Base-by-base conservation (phyloP, 2,329 filamentous ascomycete genomes). In the Aspergillus pseudotamarii region DNA sequence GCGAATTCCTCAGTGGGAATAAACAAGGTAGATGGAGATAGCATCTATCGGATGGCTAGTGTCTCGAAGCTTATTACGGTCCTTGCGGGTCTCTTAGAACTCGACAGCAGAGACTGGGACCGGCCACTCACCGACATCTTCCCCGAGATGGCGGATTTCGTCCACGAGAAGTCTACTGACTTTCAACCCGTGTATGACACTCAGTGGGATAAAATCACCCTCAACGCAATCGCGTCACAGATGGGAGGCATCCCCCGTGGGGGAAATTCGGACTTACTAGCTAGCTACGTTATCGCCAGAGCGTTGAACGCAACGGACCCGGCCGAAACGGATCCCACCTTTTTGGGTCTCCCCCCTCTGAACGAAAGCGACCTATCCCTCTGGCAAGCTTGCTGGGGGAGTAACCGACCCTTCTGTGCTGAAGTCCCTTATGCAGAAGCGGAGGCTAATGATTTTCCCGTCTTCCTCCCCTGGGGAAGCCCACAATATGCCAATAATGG, bases 401-500 rank as follows among this genome's bases (percentile, higher is more conserved):
- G 50, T 14, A 46, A 14, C 10, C 26, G 9, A 30, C 51, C 36
- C 14, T 23, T 41, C 21, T 36, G 48, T 21, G 36, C 26, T 6
- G 34, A 43, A 12, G 50, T 60, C 19, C 28, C 48, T 38, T 38
- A n/a, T 6, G n/a, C 51, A 12, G 36, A 54, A 11, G 50, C 19
- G 11, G 34, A 54, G 12, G 46, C 36, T 2, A 38, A 54, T 38
- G n/a, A 55, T 2, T 28, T 75, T 6, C 82, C 83, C 0, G 72
- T 79, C 1, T 84, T 81, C 57, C 68, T 73, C 0, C 79, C 83
- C 0, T 83, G 80, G 65, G 76, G 78, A 0, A 80, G 75, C 3
- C 82, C 84, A 0, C 73, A 78, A 3, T 87, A 87, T 69, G 82
- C 83, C 32, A 85, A 86, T 65, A 72, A 80, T 3, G 83, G 76